Evolutionary conservation across 1,139 yeast species (phyloP), one percentile per base, ranked within the genome.

Genomic region (Nakaseomyces nivariensis): DNA sequence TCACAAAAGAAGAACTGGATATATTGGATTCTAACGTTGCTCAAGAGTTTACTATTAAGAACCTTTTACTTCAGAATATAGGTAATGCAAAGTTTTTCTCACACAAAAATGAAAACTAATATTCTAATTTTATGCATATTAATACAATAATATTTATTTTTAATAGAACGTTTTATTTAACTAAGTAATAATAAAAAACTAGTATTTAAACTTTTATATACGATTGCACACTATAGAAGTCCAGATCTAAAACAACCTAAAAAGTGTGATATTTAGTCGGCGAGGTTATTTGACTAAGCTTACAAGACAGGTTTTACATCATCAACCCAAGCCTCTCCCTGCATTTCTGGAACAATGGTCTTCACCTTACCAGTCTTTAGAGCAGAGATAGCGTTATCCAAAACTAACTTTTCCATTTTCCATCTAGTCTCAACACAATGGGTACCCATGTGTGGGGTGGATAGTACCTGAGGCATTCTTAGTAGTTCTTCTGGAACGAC

Each of bases 391-490:
- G 66, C 67, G 58, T 71, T 72, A 33, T 67, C 63, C 29, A 75
- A 74, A 37, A 76, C 78, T 55, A 69, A 71, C 51, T 70, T 74
- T 63, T 81, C 86, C 81, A 81, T 77, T 48, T 68, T 67, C 53
- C 68, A 67, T 60, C 76, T 71, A 4, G 85, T 78, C 59, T 80
- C 82, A 45, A 67, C 64, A 1, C 92, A 74, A 64, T 78, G 81
- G 0, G 96, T 86, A 32, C 95, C 96, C 82, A 85, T 79, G 64
- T 88, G 95, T 22, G 95, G 95, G 57, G 83, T 71, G 42, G 83
- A 74, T 10, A 82, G 73, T 13, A 81, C 87, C 55, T 80, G 79
- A 47, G 66, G 76, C 66, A 68, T 64, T 17, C 71, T 70, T 47
- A 76, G 68, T 53, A 84, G 69, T 53, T 82, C 87, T 58, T 72